Conservation (phyloP, 371 early-diverging fungal genomes). For the Mucor sp. region DNA sequence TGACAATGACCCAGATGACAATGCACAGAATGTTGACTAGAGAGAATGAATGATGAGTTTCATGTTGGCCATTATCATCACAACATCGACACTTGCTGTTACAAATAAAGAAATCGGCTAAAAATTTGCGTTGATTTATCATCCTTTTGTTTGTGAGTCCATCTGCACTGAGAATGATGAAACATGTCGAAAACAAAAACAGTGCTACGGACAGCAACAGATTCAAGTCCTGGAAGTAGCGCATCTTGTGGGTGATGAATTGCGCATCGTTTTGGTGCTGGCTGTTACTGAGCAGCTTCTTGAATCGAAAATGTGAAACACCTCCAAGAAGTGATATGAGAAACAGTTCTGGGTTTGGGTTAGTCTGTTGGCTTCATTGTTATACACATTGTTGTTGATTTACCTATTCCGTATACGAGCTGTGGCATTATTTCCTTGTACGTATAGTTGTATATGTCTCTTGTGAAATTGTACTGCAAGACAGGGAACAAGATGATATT, state of each 20-base stretch:
- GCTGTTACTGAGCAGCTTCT: constrained; percentile 31
- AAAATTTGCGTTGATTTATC: constrained; percentile 41
- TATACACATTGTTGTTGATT: neutral
- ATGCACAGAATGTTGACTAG: constrained; percentile 41
- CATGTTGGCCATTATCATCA: neutral
- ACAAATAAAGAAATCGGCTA: constrained; percentile 49
- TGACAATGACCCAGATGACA: constrained; percentile 40
- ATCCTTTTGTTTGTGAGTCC: constrained; percentile 32
- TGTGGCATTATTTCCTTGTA: constrained; percentile 55
- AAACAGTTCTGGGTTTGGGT: constrained; percentile 28
- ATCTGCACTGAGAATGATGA: constrained; percentile 47
- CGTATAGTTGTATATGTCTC: constrained; percentile 38
- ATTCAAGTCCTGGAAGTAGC: constrained; percentile 53
- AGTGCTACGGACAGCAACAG: constrained; percentile 36
- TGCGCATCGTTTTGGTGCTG: constrained; percentile 27
- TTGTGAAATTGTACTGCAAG: constrained; percentile 45
- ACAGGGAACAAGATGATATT: constrained; percentile 45
- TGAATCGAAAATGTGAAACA: constrained; percentile 49
- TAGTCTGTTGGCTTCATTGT: neutral
- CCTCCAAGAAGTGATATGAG: constrained; percentile 42
- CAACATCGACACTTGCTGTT: constrained; percentile 31
- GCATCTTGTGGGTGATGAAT: constrained; percentile 37
- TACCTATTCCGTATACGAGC: constrained; percentile 47
- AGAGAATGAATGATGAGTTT: neutral
- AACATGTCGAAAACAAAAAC: constrained; percentile 28